phyloP scores from a whole-genome alignment of 2,329 filamentous ascomycete genomes.

The Geosmithia putterillii region DNA sequence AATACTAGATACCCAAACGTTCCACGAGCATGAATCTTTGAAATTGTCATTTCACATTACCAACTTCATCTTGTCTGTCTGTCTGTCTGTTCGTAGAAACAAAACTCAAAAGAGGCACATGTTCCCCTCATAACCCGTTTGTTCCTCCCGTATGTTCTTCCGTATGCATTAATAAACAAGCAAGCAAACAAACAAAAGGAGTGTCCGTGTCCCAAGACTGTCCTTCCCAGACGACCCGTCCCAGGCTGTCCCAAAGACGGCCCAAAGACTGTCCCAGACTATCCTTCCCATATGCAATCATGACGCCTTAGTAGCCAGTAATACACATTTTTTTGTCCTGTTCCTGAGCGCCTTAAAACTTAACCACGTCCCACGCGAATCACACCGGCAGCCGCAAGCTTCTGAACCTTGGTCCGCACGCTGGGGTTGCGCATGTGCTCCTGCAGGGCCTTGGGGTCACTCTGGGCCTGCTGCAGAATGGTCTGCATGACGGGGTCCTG shows the following conservation, averaged over 20 bases:
- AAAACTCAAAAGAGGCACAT: background rate
- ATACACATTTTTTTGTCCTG: background rate
- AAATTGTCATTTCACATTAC: background rate
- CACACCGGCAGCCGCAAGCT: constrained; percentile 84
- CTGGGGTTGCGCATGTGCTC: constrained; percentile 94
- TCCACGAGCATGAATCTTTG: background rate
- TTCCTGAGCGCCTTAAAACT: background rate
- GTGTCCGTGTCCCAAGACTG: too few relatives aligned
- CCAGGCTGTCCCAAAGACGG: too few relatives aligned
- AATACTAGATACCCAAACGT: background rate
- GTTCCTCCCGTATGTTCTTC: background rate
- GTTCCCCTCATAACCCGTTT: too few relatives aligned
- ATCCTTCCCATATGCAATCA: background rate
- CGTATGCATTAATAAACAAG: background rate
- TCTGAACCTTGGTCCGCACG: constrained; percentile 83
- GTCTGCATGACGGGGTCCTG: constrained; percentile 96
- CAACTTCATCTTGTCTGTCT: too few relatives aligned
- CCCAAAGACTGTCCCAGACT: too few relatives aligned
- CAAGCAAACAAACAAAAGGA: background rate
- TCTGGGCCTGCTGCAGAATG: constrained; percentile 92
- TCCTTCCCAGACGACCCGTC: too few relatives aligned
- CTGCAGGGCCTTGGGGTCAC: constrained; percentile 79
- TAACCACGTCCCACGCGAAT: constrained; percentile 55
- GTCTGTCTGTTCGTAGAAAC: background rate
- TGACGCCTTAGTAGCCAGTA: background rate